These are phyloP conservation scores for Colletotrichum magnum DNA, from an alignment of 2,329 filamentous ascomycete species.

Conservation along the genomic window DNA sequence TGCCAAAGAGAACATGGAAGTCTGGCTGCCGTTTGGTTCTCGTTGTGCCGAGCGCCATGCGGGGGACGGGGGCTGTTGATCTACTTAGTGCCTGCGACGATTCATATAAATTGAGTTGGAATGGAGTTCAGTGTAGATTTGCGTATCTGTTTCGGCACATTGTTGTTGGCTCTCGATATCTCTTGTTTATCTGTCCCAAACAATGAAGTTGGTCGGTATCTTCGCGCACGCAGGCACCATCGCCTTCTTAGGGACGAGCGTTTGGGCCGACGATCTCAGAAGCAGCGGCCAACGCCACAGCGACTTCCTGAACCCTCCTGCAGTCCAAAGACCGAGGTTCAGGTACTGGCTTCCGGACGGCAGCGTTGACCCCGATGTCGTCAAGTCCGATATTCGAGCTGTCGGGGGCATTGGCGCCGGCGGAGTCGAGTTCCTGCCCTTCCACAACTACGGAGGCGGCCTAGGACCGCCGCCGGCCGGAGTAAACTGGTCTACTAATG, in stretches of 20 bases:
- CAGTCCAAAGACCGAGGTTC: constrained; percentile 40
- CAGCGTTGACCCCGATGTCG: constrained; percentile 37
- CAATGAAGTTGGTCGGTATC: not conserved
- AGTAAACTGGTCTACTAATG: constrained; percentile 53
- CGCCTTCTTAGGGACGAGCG: not conserved
- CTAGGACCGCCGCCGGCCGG: constrained; percentile 35
- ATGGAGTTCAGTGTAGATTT: no score
- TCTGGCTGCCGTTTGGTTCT: no score
- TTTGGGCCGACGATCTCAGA: not conserved
- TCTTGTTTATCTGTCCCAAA: not conserved
- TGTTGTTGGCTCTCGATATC: not conserved
- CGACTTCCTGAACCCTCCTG: constrained; percentile 64
- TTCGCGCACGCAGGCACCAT: not conserved
- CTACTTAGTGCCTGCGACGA: no score
- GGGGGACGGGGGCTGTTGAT: no score
- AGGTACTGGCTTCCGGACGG: constrained; percentile 48
- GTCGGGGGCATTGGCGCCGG: constrained; percentile 42
- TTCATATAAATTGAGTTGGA: no score
- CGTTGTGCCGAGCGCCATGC: no score
- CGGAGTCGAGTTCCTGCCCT: constrained; percentile 46
- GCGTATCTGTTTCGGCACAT: not conserved
- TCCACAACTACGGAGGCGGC: constrained; percentile 45
- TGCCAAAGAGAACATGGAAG: no score
- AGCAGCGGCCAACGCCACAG: not conserved
- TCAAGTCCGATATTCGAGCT: constrained; percentile 42